A percentile compares a stretch with the other conserved stretches of the same genome.
Evolutionary conservation across 208 protist genomes (phyloP).

Genomic region (Leptomonas pyrrhocoris): DNA sequence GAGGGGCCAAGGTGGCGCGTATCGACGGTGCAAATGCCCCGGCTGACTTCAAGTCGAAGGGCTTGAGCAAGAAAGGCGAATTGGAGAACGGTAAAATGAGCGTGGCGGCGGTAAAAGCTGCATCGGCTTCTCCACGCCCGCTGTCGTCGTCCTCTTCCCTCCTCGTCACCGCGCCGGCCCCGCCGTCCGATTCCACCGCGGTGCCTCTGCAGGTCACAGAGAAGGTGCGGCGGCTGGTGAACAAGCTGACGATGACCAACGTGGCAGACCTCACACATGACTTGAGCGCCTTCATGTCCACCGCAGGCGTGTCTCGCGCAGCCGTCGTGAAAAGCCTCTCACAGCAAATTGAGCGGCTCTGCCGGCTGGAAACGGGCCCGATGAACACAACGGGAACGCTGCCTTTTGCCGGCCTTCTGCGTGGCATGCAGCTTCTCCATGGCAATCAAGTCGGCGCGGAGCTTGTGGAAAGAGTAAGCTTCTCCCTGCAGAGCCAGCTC

Average conservation of each 20-base stretch:
- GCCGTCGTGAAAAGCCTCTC: conserved; percentile 55
- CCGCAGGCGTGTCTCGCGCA: conserved; percentile 52
- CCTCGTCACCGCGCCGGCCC: neutral
- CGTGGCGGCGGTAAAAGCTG: no score
- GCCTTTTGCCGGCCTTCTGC: conserved; percentile 77
- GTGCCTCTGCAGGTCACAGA: conserved; percentile 42
- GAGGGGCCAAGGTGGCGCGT: neutral
- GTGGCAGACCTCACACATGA: conserved; percentile 74
- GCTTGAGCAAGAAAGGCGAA: neutral
- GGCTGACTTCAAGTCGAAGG: conserved; percentile 2
- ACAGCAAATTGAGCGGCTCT: conserved; percentile 62
- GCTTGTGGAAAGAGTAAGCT: conserved; percentile 60
- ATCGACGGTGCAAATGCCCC: neutral
- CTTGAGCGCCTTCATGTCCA: conserved; percentile 45
- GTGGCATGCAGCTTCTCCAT: conserved; percentile 76
- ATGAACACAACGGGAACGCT: conserved; percentile 63
- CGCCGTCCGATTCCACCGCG: conserved; percentile 5
- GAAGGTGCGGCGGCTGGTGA: conserved; percentile 56
- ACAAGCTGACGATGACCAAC: conserved; percentile 82
- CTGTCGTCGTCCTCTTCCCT: neutral
- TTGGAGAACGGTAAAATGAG: neutral
- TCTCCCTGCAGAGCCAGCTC: conserved; percentile 56
- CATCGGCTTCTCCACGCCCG: neutral
- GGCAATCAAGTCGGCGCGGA: conserved; percentile 71
- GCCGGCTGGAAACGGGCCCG: conserved; percentile 53